Conservation (phyloP, 2,329 filamentous ascomycete species). For the Paecilomyces sp. region DNA sequence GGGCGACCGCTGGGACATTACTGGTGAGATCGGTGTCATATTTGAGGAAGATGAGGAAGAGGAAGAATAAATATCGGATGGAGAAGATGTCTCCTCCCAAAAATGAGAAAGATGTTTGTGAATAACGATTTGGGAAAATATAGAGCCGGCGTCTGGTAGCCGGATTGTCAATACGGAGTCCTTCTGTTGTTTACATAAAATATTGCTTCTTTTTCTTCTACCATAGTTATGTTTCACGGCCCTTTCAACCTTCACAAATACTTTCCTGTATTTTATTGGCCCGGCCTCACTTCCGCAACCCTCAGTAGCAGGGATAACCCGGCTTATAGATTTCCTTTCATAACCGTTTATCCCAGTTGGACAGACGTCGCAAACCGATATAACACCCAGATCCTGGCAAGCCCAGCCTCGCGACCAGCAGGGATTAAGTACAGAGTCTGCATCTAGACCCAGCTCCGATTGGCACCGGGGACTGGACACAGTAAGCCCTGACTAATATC, state of each 20-base stretch:
- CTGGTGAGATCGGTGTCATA: slow-evolving; percentile 67
- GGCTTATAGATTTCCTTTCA: background rate
- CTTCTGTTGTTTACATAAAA: background rate
- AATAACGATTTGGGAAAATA: slow-evolving; percentile 26
- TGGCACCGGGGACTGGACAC: background rate
- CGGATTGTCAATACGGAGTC: background rate
- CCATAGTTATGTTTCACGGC: background rate
- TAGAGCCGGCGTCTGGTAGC: background rate
- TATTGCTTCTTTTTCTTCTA: background rate
- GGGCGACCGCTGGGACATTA: slow-evolving; percentile 90
- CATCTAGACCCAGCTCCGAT: background rate
- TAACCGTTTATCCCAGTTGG: background rate
- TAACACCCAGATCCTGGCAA: background rate
- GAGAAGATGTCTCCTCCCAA: background rate
- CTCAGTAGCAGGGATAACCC: background rate
- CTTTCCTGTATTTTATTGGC: background rate
- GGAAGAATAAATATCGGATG: slow-evolving; percentile 12
- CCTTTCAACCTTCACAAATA: background rate
- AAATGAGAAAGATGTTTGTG: slow-evolving; percentile 22
- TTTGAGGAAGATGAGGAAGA: slow-evolving; percentile 42
- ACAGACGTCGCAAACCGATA: background rate
- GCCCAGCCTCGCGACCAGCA: background rate
- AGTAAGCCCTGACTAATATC: background rate
- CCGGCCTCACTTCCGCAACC: background rate
- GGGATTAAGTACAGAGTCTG: background rate